A percentile compares a stretch with the other conserved stretches of the same genome.
Evolutionary conservation across 768 basidiomycete species (phyloP).

Genomic region (Tylopilus vinaceipallidus): DNA sequence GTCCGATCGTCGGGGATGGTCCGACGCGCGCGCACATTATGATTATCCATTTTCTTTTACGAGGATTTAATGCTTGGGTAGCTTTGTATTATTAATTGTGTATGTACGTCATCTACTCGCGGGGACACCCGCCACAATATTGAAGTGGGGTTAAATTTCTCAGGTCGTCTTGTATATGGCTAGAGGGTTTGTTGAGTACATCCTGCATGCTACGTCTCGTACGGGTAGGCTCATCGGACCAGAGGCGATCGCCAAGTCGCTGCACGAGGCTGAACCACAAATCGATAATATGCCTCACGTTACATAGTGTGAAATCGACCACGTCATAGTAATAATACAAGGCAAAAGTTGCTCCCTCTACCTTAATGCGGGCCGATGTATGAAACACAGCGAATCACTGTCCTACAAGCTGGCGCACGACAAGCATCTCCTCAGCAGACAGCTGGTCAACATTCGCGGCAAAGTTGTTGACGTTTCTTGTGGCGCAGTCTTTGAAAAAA

Average conservation of each 20-base stretch:
- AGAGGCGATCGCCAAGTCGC: neutral
- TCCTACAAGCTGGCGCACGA: slow-evolving; percentile 53
- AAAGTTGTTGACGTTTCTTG: slow-evolving; percentile 63
- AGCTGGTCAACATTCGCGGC: slow-evolving; percentile 61
- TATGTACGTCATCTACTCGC: neutral
- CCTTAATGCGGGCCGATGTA: neutral
- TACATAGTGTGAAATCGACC: no score
- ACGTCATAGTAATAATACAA: slow-evolving; percentile 12
- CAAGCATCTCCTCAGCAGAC: slow-evolving; percentile 64
- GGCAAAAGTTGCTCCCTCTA: neutral
- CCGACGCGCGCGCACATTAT: neutral
- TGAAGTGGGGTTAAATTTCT: neutral
- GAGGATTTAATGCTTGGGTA: neutral
- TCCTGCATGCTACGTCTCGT: no score
- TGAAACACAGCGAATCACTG: slow-evolving; percentile 14
- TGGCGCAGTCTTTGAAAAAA: slow-evolving; percentile 69
- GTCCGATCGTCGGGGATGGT: neutral
- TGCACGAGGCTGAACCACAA: neutral
- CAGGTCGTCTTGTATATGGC: neutral
- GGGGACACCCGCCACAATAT: neutral
- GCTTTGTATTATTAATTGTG: slow-evolving; percentile 1
- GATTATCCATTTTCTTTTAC: neutral
- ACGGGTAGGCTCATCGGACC: neutral
- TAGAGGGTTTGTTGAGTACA: neutral
- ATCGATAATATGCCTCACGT: no score